Percentiles rank a stretch among this genome's conserved stretches.
These are phyloP conservation scores for Candida tropicalis DNA, from an alignment of 1,139 yeast species.

Conservation along the genomic window DNA sequence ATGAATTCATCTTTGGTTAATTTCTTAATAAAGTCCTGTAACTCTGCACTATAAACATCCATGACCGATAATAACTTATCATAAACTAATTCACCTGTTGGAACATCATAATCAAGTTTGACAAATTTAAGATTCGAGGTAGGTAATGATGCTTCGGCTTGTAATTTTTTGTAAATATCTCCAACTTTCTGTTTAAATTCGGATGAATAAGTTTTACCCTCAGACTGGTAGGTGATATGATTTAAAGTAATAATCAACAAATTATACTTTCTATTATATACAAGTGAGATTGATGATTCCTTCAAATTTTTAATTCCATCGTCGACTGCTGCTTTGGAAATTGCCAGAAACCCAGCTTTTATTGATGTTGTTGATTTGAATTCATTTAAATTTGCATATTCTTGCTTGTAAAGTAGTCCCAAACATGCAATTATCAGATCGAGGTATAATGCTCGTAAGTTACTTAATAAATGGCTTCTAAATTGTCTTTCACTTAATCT, in stretches of 20 bases:
- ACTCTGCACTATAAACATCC: conserved; percentile 23
- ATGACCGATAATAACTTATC: conserved; percentile 25
- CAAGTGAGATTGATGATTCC: conserved; percentile 15
- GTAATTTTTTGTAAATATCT: conserved; percentile 22
- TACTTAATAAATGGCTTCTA: conserved; percentile 38
- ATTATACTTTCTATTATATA: conserved; percentile 16
- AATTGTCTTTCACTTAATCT: conserved; percentile 35
- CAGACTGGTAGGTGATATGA: conserved; percentile 18
- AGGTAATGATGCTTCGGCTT: conserved; percentile 18
- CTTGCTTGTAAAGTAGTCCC: conserved; percentile 34
- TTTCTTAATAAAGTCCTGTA: conserved; percentile 23
- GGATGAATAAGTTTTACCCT: conserved; percentile 11
- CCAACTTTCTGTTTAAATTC: conserved; percentile 16
- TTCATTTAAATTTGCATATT: conserved; percentile 36
- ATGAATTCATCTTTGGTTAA: conserved; percentile 34
- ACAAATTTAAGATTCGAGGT: conserved; percentile 11
- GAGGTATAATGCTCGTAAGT: conserved; percentile 38
- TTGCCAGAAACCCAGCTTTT: conserved; percentile 18
- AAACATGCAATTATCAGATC: conserved; percentile 45
- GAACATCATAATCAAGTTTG: conserved; percentile 24
- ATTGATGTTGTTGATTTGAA: conserved; percentile 29
- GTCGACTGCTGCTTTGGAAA: conserved; percentile 9
- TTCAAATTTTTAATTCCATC: conserved; percentile 12
- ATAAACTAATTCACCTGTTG: conserved; percentile 31
- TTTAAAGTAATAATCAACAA: conserved; percentile 27